phyloP scores from a whole-genome alignment of 768 basidiomycete species.

The Boletus sp. region DNA sequence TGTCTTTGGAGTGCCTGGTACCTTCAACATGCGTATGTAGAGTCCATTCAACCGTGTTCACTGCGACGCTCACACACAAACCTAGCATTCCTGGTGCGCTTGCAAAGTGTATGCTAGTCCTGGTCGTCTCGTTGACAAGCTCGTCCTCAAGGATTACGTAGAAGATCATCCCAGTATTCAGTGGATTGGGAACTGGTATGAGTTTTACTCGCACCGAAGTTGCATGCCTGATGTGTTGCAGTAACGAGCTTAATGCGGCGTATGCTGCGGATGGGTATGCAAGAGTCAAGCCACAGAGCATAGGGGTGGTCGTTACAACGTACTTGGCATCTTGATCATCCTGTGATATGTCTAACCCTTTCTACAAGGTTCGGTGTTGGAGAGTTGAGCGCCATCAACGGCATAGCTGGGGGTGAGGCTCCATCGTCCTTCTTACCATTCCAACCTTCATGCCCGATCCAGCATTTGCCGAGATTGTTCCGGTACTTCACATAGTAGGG shows the following conservation, averaged over 20 bases:
- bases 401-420: conserved; percentile 68
- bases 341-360: background rate
- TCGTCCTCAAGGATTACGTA: conserved; percentile 60
- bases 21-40: conserved; percentile 68
- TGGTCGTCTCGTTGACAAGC: background rate
- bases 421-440: background rate
- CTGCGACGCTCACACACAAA: background rate
- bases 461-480: conserved; percentile 88
- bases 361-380: conserved; percentile 81
- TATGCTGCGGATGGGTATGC: conserved; percentile 96
- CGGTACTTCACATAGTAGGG: conserved; percentile 86
- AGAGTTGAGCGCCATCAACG: conserved; percentile 84
- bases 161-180: conserved; percentile 75
- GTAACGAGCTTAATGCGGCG: conserved; percentile 82
- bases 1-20: conserved; percentile 86
- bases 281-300: conserved; percentile 69
- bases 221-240: conserved; percentile 24
- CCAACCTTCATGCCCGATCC: background rate
- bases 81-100: conserved; percentile 30
- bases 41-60: background rate
- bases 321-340: conserved; percentile 25
- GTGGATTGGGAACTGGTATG: conserved; percentile 86
- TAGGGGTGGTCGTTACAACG: conserved; percentile 81
- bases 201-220: background rate
- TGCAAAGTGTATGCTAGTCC: background rate